Evolutionary conservation across 2,329 filamentous ascomycete species (phyloP).

Genomic region (Alternaria gaisen): DNA sequence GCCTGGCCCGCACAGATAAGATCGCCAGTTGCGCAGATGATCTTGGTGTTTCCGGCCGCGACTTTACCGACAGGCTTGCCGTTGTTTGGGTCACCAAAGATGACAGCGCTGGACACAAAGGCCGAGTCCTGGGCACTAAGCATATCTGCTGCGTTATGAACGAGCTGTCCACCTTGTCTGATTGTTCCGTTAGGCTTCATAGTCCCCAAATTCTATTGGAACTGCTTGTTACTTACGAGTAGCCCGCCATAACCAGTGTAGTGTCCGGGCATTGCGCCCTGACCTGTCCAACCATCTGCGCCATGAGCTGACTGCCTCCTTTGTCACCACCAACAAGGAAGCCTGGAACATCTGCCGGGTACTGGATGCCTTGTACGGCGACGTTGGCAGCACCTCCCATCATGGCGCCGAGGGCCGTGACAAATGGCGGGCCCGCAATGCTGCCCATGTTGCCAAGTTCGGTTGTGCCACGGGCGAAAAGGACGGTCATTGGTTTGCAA

Average conservation of each 20-base stretch:
- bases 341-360: constrained; percentile 57
- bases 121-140: constrained; percentile 31
- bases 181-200: constrained; percentile 1
- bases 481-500: constrained; percentile 61
- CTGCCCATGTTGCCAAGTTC: constrained; percentile 63
- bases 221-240: constrained; percentile 51
- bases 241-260: constrained; percentile 58
- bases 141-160: constrained; percentile 56
- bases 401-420: constrained; percentile 54
- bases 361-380: constrained; percentile 64
- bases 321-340: constrained; percentile 59
- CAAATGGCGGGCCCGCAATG: constrained; percentile 61
- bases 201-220: neutral
- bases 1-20: constrained; percentile 45
- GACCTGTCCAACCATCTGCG: constrained; percentile 51
- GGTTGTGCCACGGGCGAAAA: constrained; percentile 66
- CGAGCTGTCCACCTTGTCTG: constrained; percentile 53
- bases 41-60: constrained; percentile 40
- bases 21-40: constrained; percentile 49
- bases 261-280: constrained; percentile 56
- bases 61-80: constrained; percentile 45
- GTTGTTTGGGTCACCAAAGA: constrained; percentile 52
- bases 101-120: constrained; percentile 42
- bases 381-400: constrained; percentile 54
- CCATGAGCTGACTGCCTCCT: constrained; percentile 57